Conservation (phyloP, 345 rosid species). For the Citrus cavaleriei region DNA sequence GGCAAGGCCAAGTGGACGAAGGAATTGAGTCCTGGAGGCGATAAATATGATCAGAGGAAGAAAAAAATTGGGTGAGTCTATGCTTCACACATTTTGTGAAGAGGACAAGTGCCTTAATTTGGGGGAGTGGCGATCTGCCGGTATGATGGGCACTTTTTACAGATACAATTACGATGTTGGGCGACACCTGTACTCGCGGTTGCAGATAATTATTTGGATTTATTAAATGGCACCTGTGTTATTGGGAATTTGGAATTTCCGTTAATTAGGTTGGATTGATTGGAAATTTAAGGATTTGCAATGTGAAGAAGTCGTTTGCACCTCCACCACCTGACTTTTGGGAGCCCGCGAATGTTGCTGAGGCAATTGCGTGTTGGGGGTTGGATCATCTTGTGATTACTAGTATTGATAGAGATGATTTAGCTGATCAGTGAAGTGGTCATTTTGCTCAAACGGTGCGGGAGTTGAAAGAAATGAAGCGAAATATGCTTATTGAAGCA, state of each 20-base stretch:
- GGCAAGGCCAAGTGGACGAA: too few species aligned
- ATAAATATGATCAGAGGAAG: too few species aligned
- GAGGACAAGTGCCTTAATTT: too few species aligned
- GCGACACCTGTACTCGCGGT: slow-evolving; percentile 93
- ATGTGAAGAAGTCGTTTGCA: slow-evolving; percentile 88
- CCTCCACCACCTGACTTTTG: slow-evolving; percentile 87
- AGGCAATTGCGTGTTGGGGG: slow-evolving; percentile 96
- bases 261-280: not conserved
- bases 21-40: too few species aligned
- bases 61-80: too few species aligned
- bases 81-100: too few species aligned
- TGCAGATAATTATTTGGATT: slow-evolving; percentile 50
- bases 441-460: slow-evolving; percentile 75
- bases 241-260: not conserved
- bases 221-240: not conserved
- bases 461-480: slow-evolving; percentile 78
- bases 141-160: slow-evolving; percentile 93
- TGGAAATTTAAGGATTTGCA: slow-evolving; percentile 57
- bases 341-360: slow-evolving; percentile 83
- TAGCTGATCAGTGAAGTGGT: slow-evolving; percentile 78
- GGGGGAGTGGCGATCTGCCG: slow-evolving; percentile 80
- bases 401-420: slow-evolving; percentile 87
- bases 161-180: slow-evolving; percentile 89
- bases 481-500: slow-evolving; percentile 84
- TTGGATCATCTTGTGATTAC: slow-evolving; percentile 87